These are phyloP conservation scores for Asclepias syriaca DNA, from an alignment of 257 asterid genomes.

Conservation along the genomic window DNA sequence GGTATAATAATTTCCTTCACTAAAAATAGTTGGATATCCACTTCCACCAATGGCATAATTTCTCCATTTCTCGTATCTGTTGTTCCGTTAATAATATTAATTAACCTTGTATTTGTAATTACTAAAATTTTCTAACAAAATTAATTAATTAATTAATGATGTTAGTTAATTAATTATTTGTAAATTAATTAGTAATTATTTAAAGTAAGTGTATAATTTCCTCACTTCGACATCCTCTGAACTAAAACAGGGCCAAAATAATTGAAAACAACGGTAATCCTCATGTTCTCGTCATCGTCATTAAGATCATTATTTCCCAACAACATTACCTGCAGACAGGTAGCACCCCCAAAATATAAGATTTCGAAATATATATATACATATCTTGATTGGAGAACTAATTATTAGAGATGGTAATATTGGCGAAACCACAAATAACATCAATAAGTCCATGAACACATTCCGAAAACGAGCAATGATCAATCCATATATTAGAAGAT, in stretches of 20 bases:
- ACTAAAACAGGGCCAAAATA: constrained; percentile 66
- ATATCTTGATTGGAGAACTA: constrained; percentile 57
- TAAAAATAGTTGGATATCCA: constrained; percentile 12
- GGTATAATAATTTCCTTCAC: constrained; percentile 14
- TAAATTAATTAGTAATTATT: too few species aligned
- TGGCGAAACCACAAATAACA: too few species aligned
- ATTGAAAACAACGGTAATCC: constrained; percentile 61
- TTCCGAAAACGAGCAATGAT: too few species aligned
- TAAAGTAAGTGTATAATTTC: background rate
- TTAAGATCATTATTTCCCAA: constrained; percentile 55
- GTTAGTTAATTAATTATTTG: too few species aligned
- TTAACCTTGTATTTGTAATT: background rate
- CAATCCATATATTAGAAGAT: too few species aligned
- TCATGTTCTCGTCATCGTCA: constrained; percentile 47
- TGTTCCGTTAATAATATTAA: constrained; percentile 21
- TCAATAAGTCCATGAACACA: too few species aligned
- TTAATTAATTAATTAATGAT: too few species aligned
- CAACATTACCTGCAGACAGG: constrained; percentile 50
- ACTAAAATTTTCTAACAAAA: too few species aligned
- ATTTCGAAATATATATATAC: too few species aligned
- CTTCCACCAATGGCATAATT: constrained; percentile 65
- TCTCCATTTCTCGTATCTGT: constrained; percentile 45
- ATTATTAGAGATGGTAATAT: constrained; percentile 53
- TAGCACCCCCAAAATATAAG: too few species aligned
- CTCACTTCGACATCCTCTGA: constrained; percentile 66